These are phyloP conservation scores for Colletotrichum magnum DNA, from an alignment of 2,329 filamentous ascomycete species.

Conservation along the genomic window DNA sequence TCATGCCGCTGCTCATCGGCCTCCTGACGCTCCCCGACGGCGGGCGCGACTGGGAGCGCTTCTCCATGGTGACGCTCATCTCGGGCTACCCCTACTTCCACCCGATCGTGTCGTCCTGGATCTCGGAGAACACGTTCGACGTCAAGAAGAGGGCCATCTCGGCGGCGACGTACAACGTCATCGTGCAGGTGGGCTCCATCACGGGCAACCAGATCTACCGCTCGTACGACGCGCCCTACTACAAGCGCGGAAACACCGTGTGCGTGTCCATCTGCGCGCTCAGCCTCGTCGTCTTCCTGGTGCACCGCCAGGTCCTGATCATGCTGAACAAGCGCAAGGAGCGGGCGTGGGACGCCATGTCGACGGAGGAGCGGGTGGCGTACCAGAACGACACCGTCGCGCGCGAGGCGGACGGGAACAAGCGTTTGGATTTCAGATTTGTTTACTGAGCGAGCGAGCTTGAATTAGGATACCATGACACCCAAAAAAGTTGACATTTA, in stretches of 20 bases:
- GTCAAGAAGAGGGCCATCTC: conserved; percentile 65
- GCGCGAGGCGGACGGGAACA: conserved; percentile 61
- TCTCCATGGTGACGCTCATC: conserved; percentile 65
- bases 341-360: conserved; percentile 55
- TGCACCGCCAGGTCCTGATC: conserved; percentile 59
- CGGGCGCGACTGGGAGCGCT: conserved; percentile 66
- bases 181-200: conserved; percentile 59
- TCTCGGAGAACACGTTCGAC: conserved; percentile 64
- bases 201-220: conserved; percentile 65
- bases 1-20: conserved; percentile 67
- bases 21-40: conserved; percentile 57
- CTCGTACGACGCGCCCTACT: conserved; percentile 66
- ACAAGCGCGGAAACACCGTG: conserved; percentile 70
- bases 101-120: conserved; percentile 66
- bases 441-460: conserved; percentile 30
- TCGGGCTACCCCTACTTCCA: conserved; percentile 72
- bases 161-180: conserved; percentile 67
- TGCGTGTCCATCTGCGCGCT: conserved; percentile 67
- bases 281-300: conserved; percentile 64
- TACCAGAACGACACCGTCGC: conserved; percentile 55
- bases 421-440: conserved; percentile 49
- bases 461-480: no score
- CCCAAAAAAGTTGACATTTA: not conserved
- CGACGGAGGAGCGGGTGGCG: conserved; percentile 54
- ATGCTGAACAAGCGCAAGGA: conserved; percentile 55